Percentiles rank a stretch among this genome's conserved stretches.
phyloP scores from a whole-genome alignment of 2,329 filamentous ascomycete species.

The Fusarium guadeloupense region DNA sequence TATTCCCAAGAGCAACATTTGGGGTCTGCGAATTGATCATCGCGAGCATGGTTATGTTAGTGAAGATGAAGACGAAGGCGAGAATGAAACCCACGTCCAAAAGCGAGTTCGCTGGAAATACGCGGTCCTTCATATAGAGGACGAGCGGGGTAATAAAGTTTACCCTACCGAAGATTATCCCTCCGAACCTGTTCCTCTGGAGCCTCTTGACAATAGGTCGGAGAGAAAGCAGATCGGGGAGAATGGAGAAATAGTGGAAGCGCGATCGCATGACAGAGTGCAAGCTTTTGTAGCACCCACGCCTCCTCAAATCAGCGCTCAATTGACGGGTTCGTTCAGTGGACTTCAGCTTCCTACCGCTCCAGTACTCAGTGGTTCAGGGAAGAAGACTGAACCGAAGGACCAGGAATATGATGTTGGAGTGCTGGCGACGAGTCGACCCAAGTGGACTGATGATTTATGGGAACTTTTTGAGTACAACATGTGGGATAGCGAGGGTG shows the following conservation, averaged over 20 bases:
- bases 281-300: background rate
- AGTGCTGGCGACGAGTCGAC: slow-evolving; percentile 5
- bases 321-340: no score
- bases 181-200: background rate
- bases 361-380: background rate
- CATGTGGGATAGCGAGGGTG: background rate
- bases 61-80: background rate
- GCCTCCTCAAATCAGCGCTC: background rate
- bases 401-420: slow-evolving; percentile 4
- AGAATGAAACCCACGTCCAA: background rate
- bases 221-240: background rate
- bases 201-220: background rate
- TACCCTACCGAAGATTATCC: background rate
- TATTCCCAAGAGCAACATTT: slow-evolving; percentile 30
- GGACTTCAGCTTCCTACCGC: background rate
- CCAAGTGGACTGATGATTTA: background rate
- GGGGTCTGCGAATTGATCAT: slow-evolving; percentile 25
- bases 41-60: background rate
- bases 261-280: background rate
- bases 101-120: background rate
- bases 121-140: background rate
- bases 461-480: background rate
- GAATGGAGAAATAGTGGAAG: background rate
- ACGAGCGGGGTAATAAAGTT: background rate
- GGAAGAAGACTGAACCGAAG: background rate